phyloP scores from a whole-genome alignment of 345 rosid species.

The Zanthoxylum bungeanum region DNA sequence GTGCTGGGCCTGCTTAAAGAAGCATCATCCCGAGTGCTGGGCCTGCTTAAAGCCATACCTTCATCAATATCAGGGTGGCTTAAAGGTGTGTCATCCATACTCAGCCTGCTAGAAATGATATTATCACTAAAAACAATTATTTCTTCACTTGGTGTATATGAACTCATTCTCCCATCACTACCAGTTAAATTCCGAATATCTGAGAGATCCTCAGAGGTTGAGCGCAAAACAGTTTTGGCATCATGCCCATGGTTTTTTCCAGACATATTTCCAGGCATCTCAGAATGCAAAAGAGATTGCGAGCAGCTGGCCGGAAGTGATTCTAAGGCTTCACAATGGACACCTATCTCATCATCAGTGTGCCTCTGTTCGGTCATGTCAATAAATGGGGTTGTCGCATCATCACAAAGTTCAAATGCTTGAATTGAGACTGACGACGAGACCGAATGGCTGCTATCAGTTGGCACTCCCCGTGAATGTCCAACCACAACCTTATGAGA shows the following conservation, averaged over 20 bases:
- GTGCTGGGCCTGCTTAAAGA: constrained; percentile 12
- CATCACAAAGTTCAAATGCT: constrained; percentile 76
- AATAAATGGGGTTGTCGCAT: constrained; percentile 61
- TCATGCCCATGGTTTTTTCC: constrained; percentile 28
- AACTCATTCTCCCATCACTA: constrained; percentile 27
- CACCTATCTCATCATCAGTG: constrained; percentile 33
- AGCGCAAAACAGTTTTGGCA: constrained; percentile 29
- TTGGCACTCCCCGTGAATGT: constrained; percentile 50
- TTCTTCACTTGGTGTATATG: constrained; percentile 33
- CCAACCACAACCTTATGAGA: constrained; percentile 39
- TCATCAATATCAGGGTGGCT: constrained; percentile 18
- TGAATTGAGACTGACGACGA: constrained; percentile 77
- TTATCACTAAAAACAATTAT: constrained; percentile 25
- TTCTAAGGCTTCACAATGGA: constrained; percentile 32
- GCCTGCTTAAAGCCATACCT: constrained; percentile 1
- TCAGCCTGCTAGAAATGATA: constrained; percentile 31
- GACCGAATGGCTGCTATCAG: constrained; percentile 73
- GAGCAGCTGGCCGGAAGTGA: constrained; percentile 32
- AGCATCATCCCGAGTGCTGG: constrained; percentile 17
- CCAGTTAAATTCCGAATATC: constrained; percentile 26
- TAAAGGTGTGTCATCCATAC: constrained; percentile 19
- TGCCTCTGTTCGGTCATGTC: constrained; percentile 45
- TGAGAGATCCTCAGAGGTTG: constrained; percentile 26
- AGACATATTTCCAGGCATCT: constrained; percentile 29
- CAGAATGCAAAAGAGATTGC: constrained; percentile 26